phyloP scores from a whole-genome alignment of 768 basidiomycete species.

The Amanita muscaria region DNA sequence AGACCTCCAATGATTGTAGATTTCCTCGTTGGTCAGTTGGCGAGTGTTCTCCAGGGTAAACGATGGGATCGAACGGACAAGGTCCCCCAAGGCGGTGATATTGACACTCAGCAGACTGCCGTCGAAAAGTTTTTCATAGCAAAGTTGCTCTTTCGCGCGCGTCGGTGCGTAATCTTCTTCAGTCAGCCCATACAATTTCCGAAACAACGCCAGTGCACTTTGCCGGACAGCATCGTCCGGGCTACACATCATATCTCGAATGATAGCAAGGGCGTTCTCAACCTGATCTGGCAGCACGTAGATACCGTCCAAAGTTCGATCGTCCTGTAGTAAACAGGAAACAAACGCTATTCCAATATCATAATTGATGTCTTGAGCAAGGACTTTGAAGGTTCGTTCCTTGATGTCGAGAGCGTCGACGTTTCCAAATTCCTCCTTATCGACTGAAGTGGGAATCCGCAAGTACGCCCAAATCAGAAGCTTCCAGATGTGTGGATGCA shows the following conservation, averaged over 20 bases:
- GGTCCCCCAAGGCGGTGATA: not conserved
- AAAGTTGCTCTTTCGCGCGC: not conserved
- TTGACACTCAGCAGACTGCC: constrained; percentile 9
- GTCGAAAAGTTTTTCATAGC: constrained; percentile 7
- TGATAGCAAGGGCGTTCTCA: constrained; percentile 8
- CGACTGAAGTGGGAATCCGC: constrained; percentile 23
- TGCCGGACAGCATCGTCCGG: constrained; percentile 2
- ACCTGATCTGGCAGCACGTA: not conserved
- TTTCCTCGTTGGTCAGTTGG: constrained; percentile 19
- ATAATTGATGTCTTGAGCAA: constrained; percentile 38
- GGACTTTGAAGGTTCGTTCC: constrained; percentile 28
- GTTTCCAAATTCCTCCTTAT: constrained; percentile 11
- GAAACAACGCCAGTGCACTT: constrained; percentile 6
- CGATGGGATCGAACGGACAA: constrained; percentile 1
- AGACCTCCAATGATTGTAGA: constrained; percentile 18
- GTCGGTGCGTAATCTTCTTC: not conserved
- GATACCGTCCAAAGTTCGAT: not conserved
- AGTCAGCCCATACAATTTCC: constrained; percentile 2
- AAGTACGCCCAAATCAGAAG: constrained; percentile 50
- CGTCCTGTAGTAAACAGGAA: constrained; percentile 26
- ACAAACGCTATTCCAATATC: constrained; percentile 37
- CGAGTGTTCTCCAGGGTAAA: constrained; percentile 9
- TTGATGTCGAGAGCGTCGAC: constrained; percentile 13
- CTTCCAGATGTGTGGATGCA: constrained; percentile 42
- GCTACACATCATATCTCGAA: constrained; percentile 8